Percentiles rank a stretch among this genome's conserved stretches.
Evolutionary conservation across 768 basidiomycete genomes (phyloP).

Genomic region (Imleria badia): DNA sequence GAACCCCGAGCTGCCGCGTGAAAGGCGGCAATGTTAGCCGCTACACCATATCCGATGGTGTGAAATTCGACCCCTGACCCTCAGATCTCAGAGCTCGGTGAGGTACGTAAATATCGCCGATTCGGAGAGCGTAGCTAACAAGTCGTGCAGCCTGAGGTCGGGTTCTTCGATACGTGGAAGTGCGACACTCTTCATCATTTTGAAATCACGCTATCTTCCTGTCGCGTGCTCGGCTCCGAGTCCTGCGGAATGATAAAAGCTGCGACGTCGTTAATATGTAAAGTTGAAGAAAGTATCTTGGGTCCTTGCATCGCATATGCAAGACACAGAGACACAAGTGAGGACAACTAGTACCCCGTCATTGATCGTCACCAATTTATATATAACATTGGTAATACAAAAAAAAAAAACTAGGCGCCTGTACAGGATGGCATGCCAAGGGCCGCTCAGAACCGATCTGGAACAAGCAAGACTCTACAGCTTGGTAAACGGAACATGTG

Average conservation of each 20-base stretch:
- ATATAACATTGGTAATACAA: not conserved
- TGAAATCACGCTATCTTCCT: not conserved
- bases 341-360: not conserved
- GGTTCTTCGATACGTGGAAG: not conserved
- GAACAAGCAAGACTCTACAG: slow-evolving; percentile 16
- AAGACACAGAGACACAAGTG: not conserved
- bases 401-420: slow-evolving; percentile 7
- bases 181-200: not conserved
- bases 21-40: slow-evolving; percentile 68
- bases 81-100: no score
- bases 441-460: slow-evolving; percentile 1
- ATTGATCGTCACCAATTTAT: not conserved
- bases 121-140: not conserved
- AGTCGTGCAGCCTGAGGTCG: not conserved
- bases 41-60: slow-evolving; percentile 56
- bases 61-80: no score
- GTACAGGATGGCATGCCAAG: slow-evolving; percentile 26
- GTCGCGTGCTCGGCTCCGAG: slow-evolving; percentile 5
- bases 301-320: not conserved
- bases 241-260: not conserved
- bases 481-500: slow-evolving; percentile 18
- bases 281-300: not conserved
- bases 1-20: slow-evolving; percentile 47
- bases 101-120: not conserved
- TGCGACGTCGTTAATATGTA: not conserved